These are phyloP conservation scores for Tuber umbilicatum DNA, from an alignment of 495 filamentous ascomycete genomes.

Conservation along the genomic window DNA sequence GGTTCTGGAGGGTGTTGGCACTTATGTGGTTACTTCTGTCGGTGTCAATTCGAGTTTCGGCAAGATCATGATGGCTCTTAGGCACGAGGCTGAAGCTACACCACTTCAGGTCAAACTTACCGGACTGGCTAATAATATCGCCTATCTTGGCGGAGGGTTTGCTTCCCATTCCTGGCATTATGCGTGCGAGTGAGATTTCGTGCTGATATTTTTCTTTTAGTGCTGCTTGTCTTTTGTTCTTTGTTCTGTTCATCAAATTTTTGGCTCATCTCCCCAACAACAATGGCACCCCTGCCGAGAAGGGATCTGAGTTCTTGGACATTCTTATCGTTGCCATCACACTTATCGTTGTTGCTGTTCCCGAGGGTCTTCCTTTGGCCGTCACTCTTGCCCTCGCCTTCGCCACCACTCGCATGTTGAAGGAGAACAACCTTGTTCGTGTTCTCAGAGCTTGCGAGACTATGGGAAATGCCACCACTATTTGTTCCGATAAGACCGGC, in stretches of 20 bases:
- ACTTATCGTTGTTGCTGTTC: conserved; percentile 90
- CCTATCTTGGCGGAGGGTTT: conserved; percentile 67
- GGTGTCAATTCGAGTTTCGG: conserved; percentile 85
- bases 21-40: conserved; percentile 77
- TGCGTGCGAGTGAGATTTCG: conserved; percentile 26
- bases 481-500: conserved; percentile 96
- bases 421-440: conserved; percentile 89
- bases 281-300: conserved; percentile 54
- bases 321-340: conserved; percentile 96
- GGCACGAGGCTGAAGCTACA: conserved; percentile 82
- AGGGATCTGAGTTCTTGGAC: conserved; percentile 79
- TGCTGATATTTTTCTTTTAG: conserved; percentile 46
- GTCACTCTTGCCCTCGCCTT: conserved; percentile 91
- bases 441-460: conserved; percentile 89
- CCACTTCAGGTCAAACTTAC: conserved; percentile 93
- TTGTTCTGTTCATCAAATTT: conserved; percentile 92
- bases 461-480: conserved; percentile 96
- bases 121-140: conserved; percentile 83
- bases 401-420: conserved; percentile 89
- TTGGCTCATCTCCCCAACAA: conserved; percentile 58
- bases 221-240: conserved; percentile 74
- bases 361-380: conserved; percentile 85
- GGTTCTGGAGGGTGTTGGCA: conserved; percentile 84
- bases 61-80: conserved; percentile 88
- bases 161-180: not conserved